Evolutionary conservation across 2,329 filamentous ascomycete species (phyloP).

Genomic region (Paecilomyces fulvus): DNA sequence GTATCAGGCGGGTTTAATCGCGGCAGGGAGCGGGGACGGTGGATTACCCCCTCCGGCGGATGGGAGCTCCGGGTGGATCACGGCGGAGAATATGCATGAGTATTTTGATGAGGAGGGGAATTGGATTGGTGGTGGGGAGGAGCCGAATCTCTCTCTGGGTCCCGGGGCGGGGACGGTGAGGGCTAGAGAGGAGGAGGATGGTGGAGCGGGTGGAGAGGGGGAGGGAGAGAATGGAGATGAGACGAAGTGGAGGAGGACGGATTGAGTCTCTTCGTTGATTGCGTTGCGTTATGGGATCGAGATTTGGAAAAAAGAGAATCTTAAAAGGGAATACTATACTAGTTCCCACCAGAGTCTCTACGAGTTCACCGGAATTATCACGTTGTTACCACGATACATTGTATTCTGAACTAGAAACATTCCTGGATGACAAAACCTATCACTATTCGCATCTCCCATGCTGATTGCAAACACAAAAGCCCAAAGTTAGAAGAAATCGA

Average conservation of each 20-base stretch:
- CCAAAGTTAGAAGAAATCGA: no score
- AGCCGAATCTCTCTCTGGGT: slow-evolving; percentile 30
- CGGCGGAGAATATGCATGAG: slow-evolving; percentile 79
- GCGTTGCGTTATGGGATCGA: slow-evolving; percentile 1
- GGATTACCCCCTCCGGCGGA: slow-evolving; percentile 40
- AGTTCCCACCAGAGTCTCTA: no score
- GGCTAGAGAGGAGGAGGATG: slow-evolving; percentile 49
- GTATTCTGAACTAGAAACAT: no score
- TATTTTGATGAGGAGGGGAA: slow-evolving; percentile 77
- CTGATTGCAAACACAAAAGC: no score
- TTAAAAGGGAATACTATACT: slow-evolving; percentile 2
- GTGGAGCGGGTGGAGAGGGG: slow-evolving; percentile 25
- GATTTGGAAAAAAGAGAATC: slow-evolving; percentile 2
- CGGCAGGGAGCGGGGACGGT: slow-evolving; percentile 25
- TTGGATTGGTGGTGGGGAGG: slow-evolving; percentile 53
- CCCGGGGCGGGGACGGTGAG: slow-evolving; percentile 59
- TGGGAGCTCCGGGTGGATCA: slow-evolving; percentile 53
- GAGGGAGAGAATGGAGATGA: slow-evolving; percentile 22
- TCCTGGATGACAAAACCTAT: no score
- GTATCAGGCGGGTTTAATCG: slow-evolving; percentile 30
- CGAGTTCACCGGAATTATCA: no score
- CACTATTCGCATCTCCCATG: no score
- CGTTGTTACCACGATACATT: no score
- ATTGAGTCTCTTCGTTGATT: slow-evolving; percentile 17
- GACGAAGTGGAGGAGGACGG: slow-evolving; percentile 47